These are phyloP conservation scores for Schizochytrium sp. DNA, from an alignment of 108 stramenopile genomes.

Conservation along the genomic window DNA sequence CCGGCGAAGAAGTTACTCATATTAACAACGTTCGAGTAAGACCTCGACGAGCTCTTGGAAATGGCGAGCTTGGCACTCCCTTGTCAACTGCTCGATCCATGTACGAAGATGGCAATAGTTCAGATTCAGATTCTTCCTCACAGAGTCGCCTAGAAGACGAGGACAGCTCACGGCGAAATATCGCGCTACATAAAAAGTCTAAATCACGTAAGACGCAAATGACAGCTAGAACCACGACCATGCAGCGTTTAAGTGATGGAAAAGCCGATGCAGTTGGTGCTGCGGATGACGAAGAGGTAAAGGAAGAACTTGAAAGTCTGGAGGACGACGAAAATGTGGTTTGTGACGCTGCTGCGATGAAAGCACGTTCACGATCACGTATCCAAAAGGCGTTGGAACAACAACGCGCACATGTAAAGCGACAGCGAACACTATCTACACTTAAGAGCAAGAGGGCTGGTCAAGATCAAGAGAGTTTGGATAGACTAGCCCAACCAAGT, in stretches of 20 bases:
- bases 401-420: not conserved
- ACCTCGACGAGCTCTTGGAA: conserved; percentile 31
- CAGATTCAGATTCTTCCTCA: too few species aligned
- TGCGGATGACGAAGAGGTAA: not conserved
- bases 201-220: too few species aligned
- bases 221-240: too few species aligned
- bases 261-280: not conserved
- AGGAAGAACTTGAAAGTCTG: not conserved
- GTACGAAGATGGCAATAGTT: not conserved
- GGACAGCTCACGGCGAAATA: not conserved
- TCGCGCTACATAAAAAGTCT: too few species aligned
- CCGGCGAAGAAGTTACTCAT: conserved; percentile 43
- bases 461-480: not conserved
- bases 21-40: conserved; percentile 18
- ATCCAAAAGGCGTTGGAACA: conserved; percentile 24
- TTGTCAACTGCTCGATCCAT: conserved; percentile 43
- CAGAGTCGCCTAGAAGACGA: not conserved
- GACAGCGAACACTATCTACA: not conserved
- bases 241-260: not conserved
- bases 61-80: conserved; percentile 44
- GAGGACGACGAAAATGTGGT: conserved; percentile 10
- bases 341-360: conserved; percentile 41
- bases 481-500: conserved; percentile 39
- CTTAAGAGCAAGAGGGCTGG: conserved; percentile 44
- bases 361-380: conserved; percentile 1